Conservation (phyloP, 768 basidiomycete genomes). For the Pleurotus citrinopileatus region DNA sequence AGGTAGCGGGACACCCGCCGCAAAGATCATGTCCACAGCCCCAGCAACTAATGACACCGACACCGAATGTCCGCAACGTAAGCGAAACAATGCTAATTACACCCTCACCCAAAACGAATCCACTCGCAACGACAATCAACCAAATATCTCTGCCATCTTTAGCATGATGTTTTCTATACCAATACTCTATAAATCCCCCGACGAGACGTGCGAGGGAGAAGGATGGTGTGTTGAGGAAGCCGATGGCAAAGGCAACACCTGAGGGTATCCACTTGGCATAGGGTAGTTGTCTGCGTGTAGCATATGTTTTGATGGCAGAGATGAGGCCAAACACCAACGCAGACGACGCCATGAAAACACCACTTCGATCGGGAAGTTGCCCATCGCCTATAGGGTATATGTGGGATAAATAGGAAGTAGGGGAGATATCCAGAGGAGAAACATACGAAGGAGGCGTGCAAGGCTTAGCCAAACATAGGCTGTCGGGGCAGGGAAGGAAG, state of each 20-base stretch:
- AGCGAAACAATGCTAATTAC: conserved; percentile 82
- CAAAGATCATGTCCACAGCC: conserved; percentile 81
- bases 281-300: conserved; percentile 42
- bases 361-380: conserved; percentile 72
- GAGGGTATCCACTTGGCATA: conserved; percentile 85
- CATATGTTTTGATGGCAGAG: conserved; percentile 64
- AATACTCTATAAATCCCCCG: conserved; percentile 80
- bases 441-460: conserved; percentile 72
- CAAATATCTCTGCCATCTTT: conserved; percentile 61
- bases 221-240: conserved; percentile 93
- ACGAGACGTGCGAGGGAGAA: conserved; percentile 91
- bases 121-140: conserved; percentile 86
- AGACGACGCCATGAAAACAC: conserved; percentile 77
- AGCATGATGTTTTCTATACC: conserved; percentile 53
- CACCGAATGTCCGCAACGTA: conserved; percentile 67
- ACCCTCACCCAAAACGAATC: conserved; percentile 95
- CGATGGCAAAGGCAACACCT: conserved; percentile 92
- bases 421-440: background rate
- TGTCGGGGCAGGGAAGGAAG: conserved; percentile 93
- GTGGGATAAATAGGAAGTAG: background rate
- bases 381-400: conserved; percentile 60
- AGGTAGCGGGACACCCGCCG: conserved; percentile 53
- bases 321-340: conserved; percentile 67
- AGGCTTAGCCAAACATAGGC: conserved; percentile 91
- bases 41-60: conserved; percentile 79